Base-by-base conservation (phyloP, 2,329 filamentous ascomycete genomes). In the Exophiala calicioides region DNA sequence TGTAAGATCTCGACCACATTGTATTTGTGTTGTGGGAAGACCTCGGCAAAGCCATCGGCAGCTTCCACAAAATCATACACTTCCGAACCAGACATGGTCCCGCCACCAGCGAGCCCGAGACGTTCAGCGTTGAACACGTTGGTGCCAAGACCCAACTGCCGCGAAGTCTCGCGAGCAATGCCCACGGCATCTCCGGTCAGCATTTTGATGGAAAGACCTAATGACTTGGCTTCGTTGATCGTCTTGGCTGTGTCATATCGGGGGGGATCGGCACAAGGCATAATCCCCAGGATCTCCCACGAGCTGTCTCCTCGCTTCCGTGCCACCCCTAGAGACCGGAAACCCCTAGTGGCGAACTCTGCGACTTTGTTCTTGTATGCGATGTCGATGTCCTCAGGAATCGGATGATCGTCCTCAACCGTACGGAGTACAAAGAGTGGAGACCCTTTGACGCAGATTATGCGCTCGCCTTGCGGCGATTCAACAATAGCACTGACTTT, bases 11-110 rank as follows among this genome's bases (percentile, higher is more conserved):
- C 88, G 61, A 95, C 89, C 68, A 93, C 88, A 58, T 89, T 88
- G 75, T 90, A 94, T 78, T 95, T 95, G 80, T 95, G 89, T 74
- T 95, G 87, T 61, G 89, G 89, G 78, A 93, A 94, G 48, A 95
- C 89, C 68, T 95, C 89, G 58, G 90, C 89, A 71, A 95, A 95
- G 74, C 89, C 90, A 79, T 95, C 89, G 53, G 89, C 90, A 75
- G 86, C 88, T 77, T 95, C 89, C 48, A 95, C 89, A 75, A 95
- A 95, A 75, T 95, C 89, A 73, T 93, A 94, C 45, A 95, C 86
- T 73, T 94, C 88, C 56, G 89, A 94, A 63, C 89, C 89, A 63
- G 89, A 86, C 88, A 95, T 93, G 67, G 91, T 87, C n/a, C 55
- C 57, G 61, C 88, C 88, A 61, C 88, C 88, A 68, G 88, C 88